phyloP scores from a whole-genome alignment of 148 eudicot species.

The Hydrangea macrophylla region DNA sequence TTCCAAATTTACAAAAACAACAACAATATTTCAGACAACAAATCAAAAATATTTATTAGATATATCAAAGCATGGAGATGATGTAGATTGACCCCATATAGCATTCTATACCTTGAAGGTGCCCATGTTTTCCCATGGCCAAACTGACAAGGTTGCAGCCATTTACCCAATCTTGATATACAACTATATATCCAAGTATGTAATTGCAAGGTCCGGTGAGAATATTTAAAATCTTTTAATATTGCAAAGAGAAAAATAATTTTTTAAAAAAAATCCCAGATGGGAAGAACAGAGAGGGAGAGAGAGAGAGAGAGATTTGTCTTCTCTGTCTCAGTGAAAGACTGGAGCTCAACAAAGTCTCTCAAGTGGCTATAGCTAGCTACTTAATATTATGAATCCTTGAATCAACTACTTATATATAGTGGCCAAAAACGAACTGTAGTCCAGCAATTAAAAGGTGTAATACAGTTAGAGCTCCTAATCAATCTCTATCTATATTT shows the following conservation, averaged over 20 bases:
- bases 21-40: neutral
- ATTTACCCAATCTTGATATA: constrained; percentile 11
- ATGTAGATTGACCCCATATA: neutral
- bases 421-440: too few relatives aligned
- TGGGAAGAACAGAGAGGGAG: neutral
- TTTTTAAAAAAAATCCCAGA: neutral
- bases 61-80: neutral
- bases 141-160: constrained; percentile 46
- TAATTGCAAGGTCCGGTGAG: neutral
- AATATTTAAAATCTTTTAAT: neutral
- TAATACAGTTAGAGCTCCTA: constrained; percentile 9
- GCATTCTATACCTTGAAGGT: constrained; percentile 43
- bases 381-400: neutral
- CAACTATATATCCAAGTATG: neutral
- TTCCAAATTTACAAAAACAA: neutral
- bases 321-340: neutral
- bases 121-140: constrained; percentile 73
- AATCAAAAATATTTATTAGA: neutral
- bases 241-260: neutral
- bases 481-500: neutral
- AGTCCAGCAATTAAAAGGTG: neutral
- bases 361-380: too few relatives aligned
- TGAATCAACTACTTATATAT: neutral
- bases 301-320: neutral
- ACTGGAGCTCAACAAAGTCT: too few relatives aligned